These are phyloP conservation scores for Zanthoxylum bungeanum DNA, from an alignment of 345 rosid species.

Conservation along the genomic window DNA sequence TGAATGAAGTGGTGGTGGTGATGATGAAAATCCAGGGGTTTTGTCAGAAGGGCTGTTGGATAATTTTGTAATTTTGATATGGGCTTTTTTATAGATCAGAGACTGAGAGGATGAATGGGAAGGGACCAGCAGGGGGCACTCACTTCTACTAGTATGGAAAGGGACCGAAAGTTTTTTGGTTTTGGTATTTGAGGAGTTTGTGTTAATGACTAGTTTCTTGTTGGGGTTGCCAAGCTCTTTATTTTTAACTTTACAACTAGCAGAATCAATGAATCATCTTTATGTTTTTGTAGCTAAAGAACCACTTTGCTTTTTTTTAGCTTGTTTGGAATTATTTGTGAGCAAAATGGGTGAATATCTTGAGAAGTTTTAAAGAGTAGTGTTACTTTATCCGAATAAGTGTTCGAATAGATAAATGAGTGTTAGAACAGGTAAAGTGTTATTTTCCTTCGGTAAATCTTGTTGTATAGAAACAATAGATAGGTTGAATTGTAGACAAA, in stretches of 20 bases:
- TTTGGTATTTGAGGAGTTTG: background rate
- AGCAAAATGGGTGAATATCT: background rate
- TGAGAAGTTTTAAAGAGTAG: background rate
- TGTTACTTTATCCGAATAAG: too few relatives aligned
- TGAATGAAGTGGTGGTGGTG: too few relatives aligned
- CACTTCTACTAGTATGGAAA: background rate
- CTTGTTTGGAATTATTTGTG: background rate
- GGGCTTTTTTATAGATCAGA: slow-evolving; percentile 15
- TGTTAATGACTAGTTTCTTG: background rate
- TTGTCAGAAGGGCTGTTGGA: background rate
- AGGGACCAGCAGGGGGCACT: background rate
- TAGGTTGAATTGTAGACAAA: background rate
- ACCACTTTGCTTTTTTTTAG: background rate
- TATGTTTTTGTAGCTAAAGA: background rate
- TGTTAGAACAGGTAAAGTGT: too few relatives aligned
- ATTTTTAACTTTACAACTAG: slow-evolving; percentile 20
- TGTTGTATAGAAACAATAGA: too few relatives aligned
- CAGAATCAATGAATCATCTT: slow-evolving; percentile 19
- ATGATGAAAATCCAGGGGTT: background rate
- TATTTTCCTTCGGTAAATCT: too few relatives aligned
- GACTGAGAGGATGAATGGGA: background rate
- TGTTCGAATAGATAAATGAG: too few relatives aligned
- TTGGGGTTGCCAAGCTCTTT: slow-evolving; percentile 1
- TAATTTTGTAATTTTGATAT: background rate
- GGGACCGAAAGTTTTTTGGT: slow-evolving; percentile 1